Evolutionary conservation across 805 yeast genomes (phyloP).

Genomic region (Ogataea nonfermentans): DNA sequence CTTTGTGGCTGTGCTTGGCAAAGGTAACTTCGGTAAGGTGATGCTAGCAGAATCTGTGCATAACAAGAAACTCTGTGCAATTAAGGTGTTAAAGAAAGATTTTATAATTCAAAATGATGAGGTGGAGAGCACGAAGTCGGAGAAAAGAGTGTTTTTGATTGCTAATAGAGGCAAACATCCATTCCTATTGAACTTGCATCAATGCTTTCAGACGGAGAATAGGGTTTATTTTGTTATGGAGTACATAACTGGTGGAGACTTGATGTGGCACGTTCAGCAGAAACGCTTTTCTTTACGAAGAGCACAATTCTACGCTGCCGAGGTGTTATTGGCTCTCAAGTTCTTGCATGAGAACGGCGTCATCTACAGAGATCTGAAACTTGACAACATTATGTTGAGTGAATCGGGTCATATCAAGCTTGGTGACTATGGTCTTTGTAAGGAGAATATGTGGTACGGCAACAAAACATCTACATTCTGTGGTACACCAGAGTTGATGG

Average conservation of each 20-base stretch:
- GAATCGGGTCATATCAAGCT: slow-evolving; percentile 92
- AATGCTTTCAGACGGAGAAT: slow-evolving; percentile 97
- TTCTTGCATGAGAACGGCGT: slow-evolving; percentile 95
- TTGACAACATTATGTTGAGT: slow-evolving; percentile 89
- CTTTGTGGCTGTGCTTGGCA: slow-evolving; percentile 91
- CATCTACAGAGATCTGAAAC: slow-evolving; percentile 91
- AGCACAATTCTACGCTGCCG: slow-evolving; percentile 97
- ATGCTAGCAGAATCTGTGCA: slow-evolving; percentile 94
- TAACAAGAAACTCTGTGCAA: slow-evolving; percentile 82
- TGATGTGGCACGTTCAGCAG: slow-evolving; percentile 99
- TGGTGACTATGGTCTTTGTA: slow-evolving; percentile 97
- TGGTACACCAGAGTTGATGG: slow-evolving; percentile 99
- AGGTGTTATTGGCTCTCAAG: slow-evolving; percentile 85
- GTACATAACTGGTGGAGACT: slow-evolving; percentile 95
- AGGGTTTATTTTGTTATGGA: slow-evolving; percentile 98
- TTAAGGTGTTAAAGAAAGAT: slow-evolving; percentile 94
- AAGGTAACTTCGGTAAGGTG: slow-evolving; percentile 98
- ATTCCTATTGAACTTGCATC: slow-evolving; percentile 82
- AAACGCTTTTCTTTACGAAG: slow-evolving; percentile 83
- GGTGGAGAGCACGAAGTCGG: slow-evolving; percentile 91
- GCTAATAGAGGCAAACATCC: slow-evolving; percentile 88
- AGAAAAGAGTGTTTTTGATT: slow-evolving; percentile 79
- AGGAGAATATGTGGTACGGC: slow-evolving; percentile 66
- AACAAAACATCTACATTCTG: slow-evolving; percentile 91
- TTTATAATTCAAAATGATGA: slow-evolving; percentile 94